Base-by-base conservation (phyloP, 2,329 filamentous ascomycete species). In the Xylariaceae sp. region DNA sequence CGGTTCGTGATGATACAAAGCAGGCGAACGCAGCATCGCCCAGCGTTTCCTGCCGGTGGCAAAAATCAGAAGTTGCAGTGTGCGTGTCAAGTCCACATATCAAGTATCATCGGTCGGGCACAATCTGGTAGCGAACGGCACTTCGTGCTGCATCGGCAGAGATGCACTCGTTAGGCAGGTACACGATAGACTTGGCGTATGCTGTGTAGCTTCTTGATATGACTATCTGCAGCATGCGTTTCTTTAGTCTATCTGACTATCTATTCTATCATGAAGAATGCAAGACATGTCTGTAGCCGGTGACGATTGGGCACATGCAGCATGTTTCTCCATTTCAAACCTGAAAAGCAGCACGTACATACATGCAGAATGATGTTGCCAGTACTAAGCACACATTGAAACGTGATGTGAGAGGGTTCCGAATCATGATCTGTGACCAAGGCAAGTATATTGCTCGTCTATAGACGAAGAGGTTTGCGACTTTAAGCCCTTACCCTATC, bases 121-220 rank as follows among this genome's bases (percentile, higher is more conserved):
- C 49, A 31, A 47, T 53, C 47, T 56, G 47, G 50, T 53, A 53
- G 48, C 53, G 47, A 58, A 39, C 55, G 55, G 55, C 55, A 56
- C 40, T 53, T 58, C 22, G 53, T 48, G 43, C 47, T 58, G 55
- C 55, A 58, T 56, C 55, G 55, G 53, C 47, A 58, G 18, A 45
- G 47, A 47, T 53, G 53, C 55, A 58, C 55, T 49, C 53, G 55
- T 58, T 58, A 58, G 55, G 55, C 55, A 58, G 55, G 55, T 58
- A 55, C 53, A 51, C 39, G 50, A 22, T 56, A 38, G 16, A 38
- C 44, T 48, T 17, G 42, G 45, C 53, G 55, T 46, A 52, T 57
- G 52, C 12, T 50, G 49, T 48, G 53, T 58, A 56, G 53, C 55
- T 55, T 51, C 53, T 55, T 41, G 22, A 53, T 53, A 45, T 31